phyloP scores from a whole-genome alignment of 208 protist species.

The Wallacemonas sp. region DNA sequence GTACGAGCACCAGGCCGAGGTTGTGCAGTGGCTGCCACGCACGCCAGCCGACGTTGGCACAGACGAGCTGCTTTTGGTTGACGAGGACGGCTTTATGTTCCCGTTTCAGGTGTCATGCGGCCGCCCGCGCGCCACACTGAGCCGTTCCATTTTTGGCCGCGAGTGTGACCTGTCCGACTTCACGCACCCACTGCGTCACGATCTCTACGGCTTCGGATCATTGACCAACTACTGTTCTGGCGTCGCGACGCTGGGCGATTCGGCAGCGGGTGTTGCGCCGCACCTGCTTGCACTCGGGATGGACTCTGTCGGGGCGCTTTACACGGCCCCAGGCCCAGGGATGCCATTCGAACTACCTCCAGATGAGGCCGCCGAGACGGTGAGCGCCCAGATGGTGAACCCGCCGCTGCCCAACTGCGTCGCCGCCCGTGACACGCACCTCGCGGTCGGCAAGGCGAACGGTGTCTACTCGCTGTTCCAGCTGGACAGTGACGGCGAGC shows the following conservation, averaged over 20 bases:
- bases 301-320: constrained; percentile 54
- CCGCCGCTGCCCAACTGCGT: constrained; percentile 70
- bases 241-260: constrained; percentile 19
- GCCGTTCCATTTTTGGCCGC: constrained; percentile 41
- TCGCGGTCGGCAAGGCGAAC: constrained; percentile 64
- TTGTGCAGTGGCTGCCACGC: constrained; percentile 30
- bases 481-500: constrained; percentile 15
- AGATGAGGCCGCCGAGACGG: constrained; percentile 16
- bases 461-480: constrained; percentile 67
- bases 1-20: constrained; percentile 46
- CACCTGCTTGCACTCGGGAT: constrained; percentile 63
- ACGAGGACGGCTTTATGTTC: constrained; percentile 71
- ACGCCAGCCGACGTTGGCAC: constrained; percentile 16
- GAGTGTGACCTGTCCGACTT: constrained; percentile 13
- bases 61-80: constrained; percentile 36
- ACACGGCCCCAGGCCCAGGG: constrained; percentile 18
- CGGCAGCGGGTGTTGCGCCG: background rate
- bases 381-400: constrained; percentile 57
- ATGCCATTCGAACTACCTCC: constrained; percentile 22
- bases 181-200: background rate
- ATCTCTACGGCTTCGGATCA: constrained; percentile 31
- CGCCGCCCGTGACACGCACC: constrained; percentile 19
- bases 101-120: constrained; percentile 30
- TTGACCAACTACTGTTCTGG: constrained; percentile 55
- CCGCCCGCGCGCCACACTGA: constrained; percentile 21